phyloP scores from a whole-genome alignment of 805 yeast species.

The Candida pseudofarinosa region DNA sequence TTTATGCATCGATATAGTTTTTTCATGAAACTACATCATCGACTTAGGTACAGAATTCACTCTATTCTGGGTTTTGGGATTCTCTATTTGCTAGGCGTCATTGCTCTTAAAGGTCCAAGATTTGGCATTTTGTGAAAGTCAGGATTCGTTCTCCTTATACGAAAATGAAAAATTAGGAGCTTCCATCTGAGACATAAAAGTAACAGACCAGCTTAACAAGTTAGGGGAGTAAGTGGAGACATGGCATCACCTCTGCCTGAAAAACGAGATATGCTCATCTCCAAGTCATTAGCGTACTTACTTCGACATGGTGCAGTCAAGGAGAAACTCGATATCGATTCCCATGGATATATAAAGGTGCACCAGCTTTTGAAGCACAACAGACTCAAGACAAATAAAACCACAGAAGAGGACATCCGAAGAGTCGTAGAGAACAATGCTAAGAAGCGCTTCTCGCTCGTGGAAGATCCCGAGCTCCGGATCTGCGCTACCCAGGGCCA shows the following conservation, averaged over 20 bases:
- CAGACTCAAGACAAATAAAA: conserved; percentile 51
- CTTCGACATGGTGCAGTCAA: conserved; percentile 82
- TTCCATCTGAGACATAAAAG: too few relatives aligned
- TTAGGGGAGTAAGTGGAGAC: not conserved
- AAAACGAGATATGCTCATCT: conserved; percentile 50
- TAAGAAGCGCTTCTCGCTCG: conserved; percentile 66
- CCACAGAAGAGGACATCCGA: conserved; percentile 54
- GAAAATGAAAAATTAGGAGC: too few relatives aligned
- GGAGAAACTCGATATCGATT: conserved; percentile 61
- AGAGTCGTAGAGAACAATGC: conserved; percentile 61
- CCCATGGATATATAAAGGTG: conserved; percentile 62
- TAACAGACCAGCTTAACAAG: too few relatives aligned
- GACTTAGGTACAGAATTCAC: too few relatives aligned
- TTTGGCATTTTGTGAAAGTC: too few relatives aligned
- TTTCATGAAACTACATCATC: too few relatives aligned
- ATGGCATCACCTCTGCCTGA: conserved; percentile 9
- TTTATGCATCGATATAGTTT: too few relatives aligned
- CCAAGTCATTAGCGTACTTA: conserved; percentile 71
- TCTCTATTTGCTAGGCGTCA: too few relatives aligned
- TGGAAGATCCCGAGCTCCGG: conserved; percentile 16
- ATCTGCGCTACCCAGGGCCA: conserved; percentile 97
- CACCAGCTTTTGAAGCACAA: conserved; percentile 51
- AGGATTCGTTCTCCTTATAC: too few relatives aligned
- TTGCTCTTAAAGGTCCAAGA: too few relatives aligned
- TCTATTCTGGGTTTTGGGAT: too few relatives aligned